A percentile compares a stretch with the other conserved stretches of the same genome.
Conservation (phyloP, 345 rosid species). For the Capsella bursapastoris region DNA sequence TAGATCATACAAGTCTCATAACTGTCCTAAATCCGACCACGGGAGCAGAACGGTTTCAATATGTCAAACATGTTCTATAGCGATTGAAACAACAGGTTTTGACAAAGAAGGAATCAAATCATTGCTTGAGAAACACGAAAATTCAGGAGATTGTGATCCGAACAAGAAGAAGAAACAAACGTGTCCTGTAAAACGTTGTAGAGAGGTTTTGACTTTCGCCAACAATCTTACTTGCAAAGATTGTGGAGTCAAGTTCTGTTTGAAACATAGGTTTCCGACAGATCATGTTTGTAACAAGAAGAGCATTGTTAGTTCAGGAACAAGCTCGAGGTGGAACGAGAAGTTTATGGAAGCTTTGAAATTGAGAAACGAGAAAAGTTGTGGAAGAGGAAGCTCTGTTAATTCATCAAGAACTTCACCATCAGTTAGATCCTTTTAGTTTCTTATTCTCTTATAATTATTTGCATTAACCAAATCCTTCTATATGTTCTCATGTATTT, state of each 20-base stretch:
- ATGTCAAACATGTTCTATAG: slow-evolving; percentile 67
- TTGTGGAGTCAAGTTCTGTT: slow-evolving; percentile 70
- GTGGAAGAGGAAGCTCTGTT: slow-evolving; percentile 44
- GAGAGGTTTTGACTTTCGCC: slow-evolving; percentile 65
- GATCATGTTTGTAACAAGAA: slow-evolving; percentile 65
- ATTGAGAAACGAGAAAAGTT: slow-evolving; percentile 58
- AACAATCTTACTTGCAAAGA: slow-evolving; percentile 73
- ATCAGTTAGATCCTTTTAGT: slow-evolving; percentile 42
- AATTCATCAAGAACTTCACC: slow-evolving; percentile 26
- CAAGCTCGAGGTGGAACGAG: slow-evolving; percentile 48
- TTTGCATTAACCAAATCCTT: too few relatives aligned
- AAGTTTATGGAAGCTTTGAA: slow-evolving; percentile 65
- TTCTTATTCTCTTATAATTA: not conserved
- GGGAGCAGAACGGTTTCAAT: slow-evolving; percentile 69
- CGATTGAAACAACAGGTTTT: slow-evolving; percentile 68
- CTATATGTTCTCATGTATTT: not conserved
- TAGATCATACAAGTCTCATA: slow-evolving; percentile 68
- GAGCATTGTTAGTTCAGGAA: slow-evolving; percentile 8
- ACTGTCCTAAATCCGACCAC: slow-evolving; percentile 64
- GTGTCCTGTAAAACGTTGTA: slow-evolving; percentile 73
- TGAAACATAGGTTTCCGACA: slow-evolving; percentile 76
- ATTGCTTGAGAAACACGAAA: slow-evolving; percentile 59
- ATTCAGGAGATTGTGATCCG: slow-evolving; percentile 68
- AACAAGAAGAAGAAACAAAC: slow-evolving; percentile 64
- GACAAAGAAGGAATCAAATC: slow-evolving; percentile 50